Conservation (phyloP, 2,329 filamentous ascomycete species). For the Paracoccidioides lutzii region DNA sequence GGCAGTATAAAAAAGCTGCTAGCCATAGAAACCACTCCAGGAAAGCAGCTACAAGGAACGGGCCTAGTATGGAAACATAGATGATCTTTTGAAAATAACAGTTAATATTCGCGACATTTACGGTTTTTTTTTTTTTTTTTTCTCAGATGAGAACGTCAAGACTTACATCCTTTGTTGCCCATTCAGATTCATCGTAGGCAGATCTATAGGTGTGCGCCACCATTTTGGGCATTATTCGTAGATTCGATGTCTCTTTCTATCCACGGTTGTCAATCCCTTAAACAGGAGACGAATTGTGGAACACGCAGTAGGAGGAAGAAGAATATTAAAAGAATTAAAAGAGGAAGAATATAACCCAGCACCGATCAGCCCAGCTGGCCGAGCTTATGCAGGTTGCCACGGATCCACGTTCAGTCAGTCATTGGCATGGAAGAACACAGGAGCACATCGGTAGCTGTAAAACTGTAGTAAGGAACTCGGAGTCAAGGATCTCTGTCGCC, state of each 20-base stretch:
- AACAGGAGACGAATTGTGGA: neutral
- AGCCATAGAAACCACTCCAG: slow-evolving; percentile 94
- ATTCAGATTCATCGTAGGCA: slow-evolving; percentile 16
- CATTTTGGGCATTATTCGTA: neutral
- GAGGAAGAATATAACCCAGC: no score
- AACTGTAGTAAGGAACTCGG: no score
- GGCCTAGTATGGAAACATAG: slow-evolving; percentile 67
- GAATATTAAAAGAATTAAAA: no score
- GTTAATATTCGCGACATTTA: no score
- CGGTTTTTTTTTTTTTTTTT: no score
- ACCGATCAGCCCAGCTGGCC: neutral
- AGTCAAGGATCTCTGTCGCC: neutral
- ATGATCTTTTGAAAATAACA: slow-evolving; percentile 49
- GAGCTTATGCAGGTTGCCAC: neutral
- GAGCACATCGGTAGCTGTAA: neutral
- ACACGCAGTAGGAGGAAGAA: neutral
- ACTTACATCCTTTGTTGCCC: slow-evolving; percentile 29
- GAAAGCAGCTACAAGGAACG: slow-evolving; percentile 70
- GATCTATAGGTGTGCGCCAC: neutral
- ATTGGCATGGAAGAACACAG: neutral
- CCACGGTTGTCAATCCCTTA: neutral
- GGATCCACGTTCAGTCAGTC: neutral
- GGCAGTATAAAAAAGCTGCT: slow-evolving; percentile 82
- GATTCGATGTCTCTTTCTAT: neutral
- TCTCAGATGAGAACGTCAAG: neutral